Conservation (phyloP, 179 eudicot genomes). For the Carnegiea gigantea region DNA sequence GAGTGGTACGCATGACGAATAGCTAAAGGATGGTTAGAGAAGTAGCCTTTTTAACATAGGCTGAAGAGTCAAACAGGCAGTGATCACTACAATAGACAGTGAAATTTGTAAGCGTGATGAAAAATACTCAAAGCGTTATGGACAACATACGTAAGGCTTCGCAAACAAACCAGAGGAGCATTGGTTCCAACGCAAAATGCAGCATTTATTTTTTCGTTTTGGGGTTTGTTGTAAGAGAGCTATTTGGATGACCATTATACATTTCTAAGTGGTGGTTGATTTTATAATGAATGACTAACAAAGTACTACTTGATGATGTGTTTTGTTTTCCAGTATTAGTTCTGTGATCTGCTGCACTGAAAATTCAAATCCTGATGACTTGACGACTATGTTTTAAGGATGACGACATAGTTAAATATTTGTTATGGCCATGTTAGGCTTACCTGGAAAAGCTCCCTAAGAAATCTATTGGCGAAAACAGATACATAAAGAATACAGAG, state of each 20-base stretch:
- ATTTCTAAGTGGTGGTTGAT: background rate
- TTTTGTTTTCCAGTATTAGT: background rate
- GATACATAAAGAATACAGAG: conserved; percentile 66
- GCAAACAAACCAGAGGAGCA: background rate
- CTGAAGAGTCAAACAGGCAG: background rate
- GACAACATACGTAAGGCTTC: background rate
- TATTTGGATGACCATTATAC: background rate
- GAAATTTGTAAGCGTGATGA: no score
- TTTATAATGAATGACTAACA: background rate
- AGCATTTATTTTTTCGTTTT: background rate
- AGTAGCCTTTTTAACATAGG: background rate
- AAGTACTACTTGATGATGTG: background rate
- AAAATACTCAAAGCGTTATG: background rate
- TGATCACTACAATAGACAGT: no score
- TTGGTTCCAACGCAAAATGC: background rate
- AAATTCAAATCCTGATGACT: background rate
- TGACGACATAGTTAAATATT: conserved; percentile 2
- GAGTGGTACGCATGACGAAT: background rate
- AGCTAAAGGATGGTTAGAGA: background rate
- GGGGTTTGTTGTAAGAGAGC: background rate
- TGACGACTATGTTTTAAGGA: background rate
- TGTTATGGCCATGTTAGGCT: conserved; percentile 42
- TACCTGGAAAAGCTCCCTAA: conserved; percentile 68
- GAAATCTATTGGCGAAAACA: conserved; percentile 73
- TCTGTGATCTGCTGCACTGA: background rate